phyloP scores from a whole-genome alignment of 768 basidiomycete species.

The Fistulinella prunicolor region DNA sequence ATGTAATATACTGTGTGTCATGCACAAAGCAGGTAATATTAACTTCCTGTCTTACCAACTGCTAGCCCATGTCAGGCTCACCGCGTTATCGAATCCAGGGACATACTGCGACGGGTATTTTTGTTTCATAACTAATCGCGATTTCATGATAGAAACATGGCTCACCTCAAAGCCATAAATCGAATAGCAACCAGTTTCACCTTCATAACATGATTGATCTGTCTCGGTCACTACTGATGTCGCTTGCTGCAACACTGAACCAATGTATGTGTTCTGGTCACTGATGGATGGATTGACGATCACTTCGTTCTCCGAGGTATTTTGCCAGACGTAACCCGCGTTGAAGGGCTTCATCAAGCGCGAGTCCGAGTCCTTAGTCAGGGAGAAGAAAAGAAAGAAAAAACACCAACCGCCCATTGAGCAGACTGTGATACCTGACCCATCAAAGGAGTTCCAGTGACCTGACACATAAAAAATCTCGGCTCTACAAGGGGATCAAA shows the following conservation, averaged over 20 bases:
- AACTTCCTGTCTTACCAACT: not conserved
- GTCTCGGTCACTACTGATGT: constrained; percentile 71
- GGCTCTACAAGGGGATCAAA: constrained; percentile 9
- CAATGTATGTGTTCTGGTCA: constrained; percentile 59
- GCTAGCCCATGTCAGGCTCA: constrained; percentile 31
- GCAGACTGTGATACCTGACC: constrained; percentile 79
- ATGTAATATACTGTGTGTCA: constrained; percentile 68
- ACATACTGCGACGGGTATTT: constrained; percentile 22
- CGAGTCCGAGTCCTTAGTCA: not conserved
- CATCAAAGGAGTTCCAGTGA: constrained; percentile 41
- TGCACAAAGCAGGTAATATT: not conserved
- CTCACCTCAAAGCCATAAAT: constrained; percentile 77
- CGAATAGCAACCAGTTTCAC: constrained; percentile 56
- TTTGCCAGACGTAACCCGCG: constrained; percentile 64
- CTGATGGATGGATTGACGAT: constrained; percentile 56
- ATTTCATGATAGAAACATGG: not conserved
- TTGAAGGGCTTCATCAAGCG: constrained; percentile 61
- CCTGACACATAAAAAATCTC: constrained; percentile 39
- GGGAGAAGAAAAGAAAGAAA: not conserved
- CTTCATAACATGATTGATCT: constrained; percentile 68
- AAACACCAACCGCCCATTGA: constrained; percentile 69
- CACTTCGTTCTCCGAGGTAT: constrained; percentile 55
- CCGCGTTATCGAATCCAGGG: constrained; percentile 64
- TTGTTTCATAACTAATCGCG: not conserved
- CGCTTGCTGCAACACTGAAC: constrained; percentile 73